These are phyloP conservation scores for Tubosaeta sp. DNA, from an alignment of 768 basidiomycete species.

Conservation along the genomic window DNA sequence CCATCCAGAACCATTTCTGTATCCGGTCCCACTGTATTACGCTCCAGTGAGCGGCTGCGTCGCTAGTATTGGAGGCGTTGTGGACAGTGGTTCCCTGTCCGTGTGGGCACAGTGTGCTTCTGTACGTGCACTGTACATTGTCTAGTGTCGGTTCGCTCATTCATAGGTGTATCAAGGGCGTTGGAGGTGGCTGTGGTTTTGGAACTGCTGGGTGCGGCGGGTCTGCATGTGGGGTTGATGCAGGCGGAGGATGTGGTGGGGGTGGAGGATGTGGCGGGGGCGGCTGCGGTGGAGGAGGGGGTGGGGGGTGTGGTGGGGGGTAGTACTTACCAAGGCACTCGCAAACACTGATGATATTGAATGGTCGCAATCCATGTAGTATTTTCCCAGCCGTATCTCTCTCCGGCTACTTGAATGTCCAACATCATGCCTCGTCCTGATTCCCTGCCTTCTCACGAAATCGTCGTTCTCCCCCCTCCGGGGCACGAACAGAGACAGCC, in stretches of 20 bases:
- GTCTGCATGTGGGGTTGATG: neutral
- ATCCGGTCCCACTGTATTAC: neutral
- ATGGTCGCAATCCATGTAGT: too few species aligned
- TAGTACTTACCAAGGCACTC: too few species aligned
- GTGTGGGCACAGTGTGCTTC: neutral
- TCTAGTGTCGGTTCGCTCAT: neutral
- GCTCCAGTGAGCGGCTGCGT: neutral
- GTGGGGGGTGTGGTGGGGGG: too few species aligned
- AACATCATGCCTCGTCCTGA: constrained; percentile 12
- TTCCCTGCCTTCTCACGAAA: constrained; percentile 48
- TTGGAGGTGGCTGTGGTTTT: neutral
- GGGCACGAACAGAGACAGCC: constrained; percentile 36
- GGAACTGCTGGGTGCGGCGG: neutral
- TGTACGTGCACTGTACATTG: neutral
- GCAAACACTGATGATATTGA: too few species aligned
- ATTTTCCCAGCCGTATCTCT: too few species aligned
- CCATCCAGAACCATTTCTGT: neutral
- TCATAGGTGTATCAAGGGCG: neutral
- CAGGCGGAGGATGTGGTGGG: neutral
- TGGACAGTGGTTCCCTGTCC: neutral
- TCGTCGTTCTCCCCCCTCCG: constrained; percentile 41
- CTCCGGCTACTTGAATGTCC: neutral
- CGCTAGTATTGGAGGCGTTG: neutral
- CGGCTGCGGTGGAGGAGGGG: neutral
- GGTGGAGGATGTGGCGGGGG: neutral